phyloP scores from a whole-genome alignment of 495 filamentous ascomycete species.

The Immersiella caudata region DNA sequence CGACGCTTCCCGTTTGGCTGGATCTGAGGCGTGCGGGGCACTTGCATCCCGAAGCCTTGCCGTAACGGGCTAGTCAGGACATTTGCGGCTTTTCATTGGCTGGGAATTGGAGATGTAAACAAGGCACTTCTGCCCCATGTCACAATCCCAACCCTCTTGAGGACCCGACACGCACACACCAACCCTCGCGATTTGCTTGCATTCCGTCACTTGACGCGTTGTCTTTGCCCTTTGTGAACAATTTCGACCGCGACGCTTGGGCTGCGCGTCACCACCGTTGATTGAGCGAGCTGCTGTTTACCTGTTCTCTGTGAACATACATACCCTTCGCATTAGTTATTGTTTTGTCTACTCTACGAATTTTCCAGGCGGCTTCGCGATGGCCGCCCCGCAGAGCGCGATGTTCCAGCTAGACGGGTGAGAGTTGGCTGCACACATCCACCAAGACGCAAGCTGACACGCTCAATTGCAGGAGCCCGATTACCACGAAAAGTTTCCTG shows the following conservation, averaged over 20 bases:
- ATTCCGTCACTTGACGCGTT: slow-evolving; percentile 5
- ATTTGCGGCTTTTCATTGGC: slow-evolving; percentile 24
- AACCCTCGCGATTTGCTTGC: slow-evolving; percentile 19
- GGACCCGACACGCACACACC: slow-evolving; percentile 4
- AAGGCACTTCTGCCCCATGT: slow-evolving; percentile 16
- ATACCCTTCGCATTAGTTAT: neutral
- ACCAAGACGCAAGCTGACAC: neutral
- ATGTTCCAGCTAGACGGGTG: neutral
- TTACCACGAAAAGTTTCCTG: slow-evolving; percentile 29
- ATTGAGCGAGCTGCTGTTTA: neutral
- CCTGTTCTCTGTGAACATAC: neutral
- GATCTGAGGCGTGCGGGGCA: neutral
- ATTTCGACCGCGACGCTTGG: neutral
- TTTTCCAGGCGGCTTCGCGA: neutral
- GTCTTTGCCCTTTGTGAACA: neutral
- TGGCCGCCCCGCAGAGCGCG: neutral
- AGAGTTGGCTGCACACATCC: neutral
- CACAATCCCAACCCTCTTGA: neutral
- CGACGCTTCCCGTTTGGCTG: neutral
- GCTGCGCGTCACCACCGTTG: neutral
- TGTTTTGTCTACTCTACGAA: neutral
- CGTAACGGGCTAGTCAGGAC: neutral
- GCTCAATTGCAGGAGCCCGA: slow-evolving; percentile 21
- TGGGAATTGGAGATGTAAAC: slow-evolving; percentile 36
- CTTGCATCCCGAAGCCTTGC: neutral